Conservation (phyloP, 208 protist species). For the Acanthamoeba royreba region DNA sequence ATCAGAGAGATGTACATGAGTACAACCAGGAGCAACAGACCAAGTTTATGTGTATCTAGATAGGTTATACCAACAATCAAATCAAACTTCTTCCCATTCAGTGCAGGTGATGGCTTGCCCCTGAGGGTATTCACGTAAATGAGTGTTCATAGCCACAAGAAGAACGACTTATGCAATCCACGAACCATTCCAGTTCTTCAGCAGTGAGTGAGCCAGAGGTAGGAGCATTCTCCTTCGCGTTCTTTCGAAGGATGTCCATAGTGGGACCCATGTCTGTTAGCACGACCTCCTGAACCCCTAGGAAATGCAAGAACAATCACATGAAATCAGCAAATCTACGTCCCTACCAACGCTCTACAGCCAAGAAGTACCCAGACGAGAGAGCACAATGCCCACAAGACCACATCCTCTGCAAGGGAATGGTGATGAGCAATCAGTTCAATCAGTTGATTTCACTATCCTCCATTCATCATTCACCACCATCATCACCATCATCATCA, state of each 20-base stretch:
- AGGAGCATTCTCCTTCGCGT: neutral
- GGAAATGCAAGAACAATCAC: neutral
- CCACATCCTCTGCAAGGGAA: neutral
- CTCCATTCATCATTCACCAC: too few species aligned
- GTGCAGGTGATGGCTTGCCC: neutral
- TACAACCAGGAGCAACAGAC: neutral
- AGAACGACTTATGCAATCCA: neutral
- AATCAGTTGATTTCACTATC: too few species aligned
- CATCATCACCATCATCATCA: too few species aligned
- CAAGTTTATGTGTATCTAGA: neutral
- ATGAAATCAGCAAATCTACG: neutral
- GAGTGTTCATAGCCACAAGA: neutral
- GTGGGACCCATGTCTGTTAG: conserved; percentile 33
- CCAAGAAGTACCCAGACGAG: neutral
- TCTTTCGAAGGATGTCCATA: neutral
- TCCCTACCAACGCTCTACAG: neutral
- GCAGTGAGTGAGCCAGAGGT: neutral
- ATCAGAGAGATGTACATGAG: neutral
- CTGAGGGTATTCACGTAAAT: neutral
- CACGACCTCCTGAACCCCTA: neutral
- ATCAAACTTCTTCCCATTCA: neutral
- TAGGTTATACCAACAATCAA: neutral
- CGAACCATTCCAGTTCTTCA: conserved; percentile 6
- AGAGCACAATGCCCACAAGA: conserved; percentile 14
- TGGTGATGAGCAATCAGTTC: too few species aligned